Conservation (phyloP, 2,329 filamentous ascomycete species). For the Penicillium olsonii region DNA sequence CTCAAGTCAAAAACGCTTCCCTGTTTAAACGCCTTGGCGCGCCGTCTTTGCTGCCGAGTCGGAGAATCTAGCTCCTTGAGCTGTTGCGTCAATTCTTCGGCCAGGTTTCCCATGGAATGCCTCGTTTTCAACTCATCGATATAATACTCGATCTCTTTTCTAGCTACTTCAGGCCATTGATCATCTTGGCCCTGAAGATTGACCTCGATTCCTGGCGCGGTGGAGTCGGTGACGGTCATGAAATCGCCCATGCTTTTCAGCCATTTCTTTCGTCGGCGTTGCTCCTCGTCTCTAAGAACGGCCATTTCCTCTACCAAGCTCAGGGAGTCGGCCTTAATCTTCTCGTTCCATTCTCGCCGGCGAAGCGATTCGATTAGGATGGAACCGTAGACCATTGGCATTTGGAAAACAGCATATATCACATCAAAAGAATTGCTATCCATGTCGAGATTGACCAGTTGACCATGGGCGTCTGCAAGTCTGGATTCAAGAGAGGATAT, state of each 20-base stretch:
- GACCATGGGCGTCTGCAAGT: slow-evolving; percentile 70
- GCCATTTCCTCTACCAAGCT: slow-evolving; percentile 91
- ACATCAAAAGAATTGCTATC: slow-evolving; percentile 81
- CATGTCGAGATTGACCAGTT: slow-evolving; percentile 70
- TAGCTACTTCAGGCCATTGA: slow-evolving; percentile 74
- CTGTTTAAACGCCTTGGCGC: slow-evolving; percentile 92
- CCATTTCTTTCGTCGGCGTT: slow-evolving; percentile 86
- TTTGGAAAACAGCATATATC: slow-evolving; percentile 74
- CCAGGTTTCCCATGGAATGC: slow-evolving; percentile 64
- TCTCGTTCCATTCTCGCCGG: slow-evolving; percentile 87
- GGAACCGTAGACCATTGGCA: slow-evolving; percentile 88
- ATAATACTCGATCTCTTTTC: slow-evolving; percentile 76
- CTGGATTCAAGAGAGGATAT: slow-evolving; percentile 78
- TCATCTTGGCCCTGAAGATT: slow-evolving; percentile 79
- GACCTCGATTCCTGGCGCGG: slow-evolving; percentile 77
- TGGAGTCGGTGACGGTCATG: slow-evolving; percentile 66
- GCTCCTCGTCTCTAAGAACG: slow-evolving; percentile 87
- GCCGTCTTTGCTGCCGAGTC: slow-evolving; percentile 81
- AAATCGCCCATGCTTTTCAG: slow-evolving; percentile 78
- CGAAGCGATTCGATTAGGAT: slow-evolving; percentile 83
- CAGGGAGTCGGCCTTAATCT: slow-evolving; percentile 82
- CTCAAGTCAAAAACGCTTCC: slow-evolving; percentile 92
- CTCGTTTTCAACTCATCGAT: slow-evolving; percentile 66
- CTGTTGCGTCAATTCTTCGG: slow-evolving; percentile 73
- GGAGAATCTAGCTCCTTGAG: slow-evolving; percentile 78